Conservation (phyloP, 2,329 filamentous ascomycete species). For the Diaporthe sp. region DNA sequence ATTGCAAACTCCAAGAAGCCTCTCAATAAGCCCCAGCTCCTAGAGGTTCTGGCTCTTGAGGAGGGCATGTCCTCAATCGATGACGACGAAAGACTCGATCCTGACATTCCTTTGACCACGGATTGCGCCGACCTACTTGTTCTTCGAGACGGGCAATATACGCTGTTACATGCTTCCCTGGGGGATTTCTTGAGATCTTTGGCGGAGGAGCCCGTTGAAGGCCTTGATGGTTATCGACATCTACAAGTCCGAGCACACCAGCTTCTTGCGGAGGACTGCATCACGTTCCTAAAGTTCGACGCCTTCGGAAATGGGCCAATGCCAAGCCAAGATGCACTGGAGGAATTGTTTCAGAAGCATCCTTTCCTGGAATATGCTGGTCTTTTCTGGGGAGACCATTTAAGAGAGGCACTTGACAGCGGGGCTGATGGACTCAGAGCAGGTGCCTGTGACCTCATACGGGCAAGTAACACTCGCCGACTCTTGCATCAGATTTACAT, state of each 20-base stretch:
- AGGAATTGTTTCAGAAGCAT: background rate
- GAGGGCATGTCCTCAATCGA: constrained; percentile 9
- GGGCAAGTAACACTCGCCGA: background rate
- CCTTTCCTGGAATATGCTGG: background rate
- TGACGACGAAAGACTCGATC: background rate
- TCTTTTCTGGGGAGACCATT: background rate
- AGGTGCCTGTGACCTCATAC: background rate
- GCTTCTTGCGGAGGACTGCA: background rate
- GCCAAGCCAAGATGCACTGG: background rate
- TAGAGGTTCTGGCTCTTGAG: constrained; percentile 21
- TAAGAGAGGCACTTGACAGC: background rate
- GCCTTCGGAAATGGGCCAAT: background rate
- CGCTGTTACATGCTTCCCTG: constrained; percentile 19
- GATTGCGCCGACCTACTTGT: constrained; percentile 27
- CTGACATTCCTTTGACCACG: background rate
- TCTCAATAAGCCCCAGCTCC: constrained; percentile 2
- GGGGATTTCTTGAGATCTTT: constrained; percentile 8
- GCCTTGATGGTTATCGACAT: background rate
- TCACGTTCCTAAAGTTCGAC: background rate
- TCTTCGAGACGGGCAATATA: constrained; percentile 18
- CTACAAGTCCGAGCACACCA: background rate
- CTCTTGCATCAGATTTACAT: background rate
- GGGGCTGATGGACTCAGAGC: background rate
- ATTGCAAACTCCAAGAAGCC: background rate
- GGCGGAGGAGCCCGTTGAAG: background rate